phyloP scores from a whole-genome alignment of 257 asterid genomes.

The Craterostigma plantagineum region DNA sequence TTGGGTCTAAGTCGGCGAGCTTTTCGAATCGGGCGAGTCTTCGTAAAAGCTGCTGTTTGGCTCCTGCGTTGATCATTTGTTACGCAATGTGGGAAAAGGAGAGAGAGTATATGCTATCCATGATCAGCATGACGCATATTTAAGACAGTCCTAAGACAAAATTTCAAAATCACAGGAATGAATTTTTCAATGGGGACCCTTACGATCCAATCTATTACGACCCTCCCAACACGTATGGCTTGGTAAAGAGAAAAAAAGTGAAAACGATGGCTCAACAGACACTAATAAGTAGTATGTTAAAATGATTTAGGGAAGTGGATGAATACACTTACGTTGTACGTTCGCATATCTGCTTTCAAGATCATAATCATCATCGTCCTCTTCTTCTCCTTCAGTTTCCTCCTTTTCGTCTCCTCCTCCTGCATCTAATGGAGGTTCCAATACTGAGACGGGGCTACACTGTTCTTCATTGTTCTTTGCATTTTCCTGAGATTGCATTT shows the following conservation, averaged over 20 bases:
- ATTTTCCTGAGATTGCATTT: conserved; percentile 14
- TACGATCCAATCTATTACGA: not conserved
- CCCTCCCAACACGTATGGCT: no score
- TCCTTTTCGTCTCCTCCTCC: conserved; percentile 15
- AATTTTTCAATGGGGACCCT: no score
- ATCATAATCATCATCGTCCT: conserved; percentile 15
- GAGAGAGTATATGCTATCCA: no score
- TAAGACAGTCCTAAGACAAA: no score
- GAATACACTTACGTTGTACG: conserved; percentile 70
- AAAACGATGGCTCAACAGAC: no score
- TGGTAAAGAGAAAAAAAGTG: no score
- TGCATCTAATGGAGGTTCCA: conserved; percentile 56
- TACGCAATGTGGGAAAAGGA: no score
- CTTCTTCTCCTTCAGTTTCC: conserved; percentile 16
- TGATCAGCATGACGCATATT: no score
- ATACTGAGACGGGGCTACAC: conserved; percentile 65
- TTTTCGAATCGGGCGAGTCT: conserved; percentile 62
- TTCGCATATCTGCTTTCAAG: conserved; percentile 44
- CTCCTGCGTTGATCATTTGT: no score
- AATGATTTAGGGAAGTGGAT: not conserved
- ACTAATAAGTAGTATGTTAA: not conserved
- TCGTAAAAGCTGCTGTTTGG: conserved; percentile 52
- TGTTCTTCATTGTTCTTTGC: conserved; percentile 35
- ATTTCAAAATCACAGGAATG: not conserved
- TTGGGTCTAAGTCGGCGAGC: conserved; percentile 64